phyloP scores from a whole-genome alignment of 306 rosid genomes.

The Castanea crenata region DNA sequence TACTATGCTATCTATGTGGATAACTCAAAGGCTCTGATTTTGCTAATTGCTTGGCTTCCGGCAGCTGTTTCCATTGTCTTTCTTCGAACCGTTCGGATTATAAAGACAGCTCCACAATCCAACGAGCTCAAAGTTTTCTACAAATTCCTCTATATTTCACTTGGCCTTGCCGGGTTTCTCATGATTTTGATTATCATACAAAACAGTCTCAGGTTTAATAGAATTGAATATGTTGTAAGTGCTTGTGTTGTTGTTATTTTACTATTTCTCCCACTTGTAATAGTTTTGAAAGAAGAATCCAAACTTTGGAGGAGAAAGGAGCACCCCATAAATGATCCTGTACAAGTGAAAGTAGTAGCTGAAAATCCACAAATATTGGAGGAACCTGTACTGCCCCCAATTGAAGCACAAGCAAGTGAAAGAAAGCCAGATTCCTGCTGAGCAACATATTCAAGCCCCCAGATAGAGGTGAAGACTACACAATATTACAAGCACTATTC shows the following conservation, averaged over 20 bases:
- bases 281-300: conserved; percentile 49
- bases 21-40: conserved; percentile 38
- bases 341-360: conserved; percentile 7
- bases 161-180: conserved; percentile 60
- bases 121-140: conserved; percentile 50
- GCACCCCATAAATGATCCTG: background rate
- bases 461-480: conserved; percentile 69
- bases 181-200: conserved; percentile 53
- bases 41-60: conserved; percentile 66
- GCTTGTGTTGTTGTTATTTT: conserved; percentile 34
- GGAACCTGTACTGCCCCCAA: background rate
- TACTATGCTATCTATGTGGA: conserved; percentile 53
- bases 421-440: conserved; percentile 23
- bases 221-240: conserved; percentile 26
- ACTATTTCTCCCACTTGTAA: conserved; percentile 43
- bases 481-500: conserved; percentile 60
- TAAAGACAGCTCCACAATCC: conserved; percentile 17
- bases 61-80: conserved; percentile 46
- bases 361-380: conserved; percentile 17
- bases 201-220: conserved; percentile 34
- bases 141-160: conserved; percentile 53
- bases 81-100: conserved; percentile 38
- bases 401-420: background rate
- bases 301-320: conserved; percentile 28
- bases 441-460: conserved; percentile 45